Evolutionary conservation across 306 rosid genomes (phyloP), one percentile per base, ranked within the genome.

Genomic region (Dalbergia cochinchinensis): DNA sequence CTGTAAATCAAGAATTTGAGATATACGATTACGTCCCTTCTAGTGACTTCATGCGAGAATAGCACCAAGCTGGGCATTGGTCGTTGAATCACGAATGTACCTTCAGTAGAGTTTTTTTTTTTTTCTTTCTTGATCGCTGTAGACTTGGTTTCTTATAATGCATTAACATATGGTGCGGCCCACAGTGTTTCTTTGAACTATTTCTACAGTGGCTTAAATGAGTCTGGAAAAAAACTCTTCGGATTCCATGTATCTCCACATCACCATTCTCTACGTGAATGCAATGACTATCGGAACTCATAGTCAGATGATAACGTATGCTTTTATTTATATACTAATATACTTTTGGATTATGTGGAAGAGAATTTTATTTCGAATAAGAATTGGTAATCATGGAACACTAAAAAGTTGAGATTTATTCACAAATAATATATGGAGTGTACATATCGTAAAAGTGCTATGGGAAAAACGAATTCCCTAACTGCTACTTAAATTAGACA

Each of bases 401-500:
- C 74, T 20, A 75, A 68, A 76, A 20, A 44, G 2, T 50, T 48
- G 47, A 48, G 47, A 59, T 47, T 61, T 76, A 37, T 71, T 53
- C 19, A 31, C n/a, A 16, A 39, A 76, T 39, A n/a, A 48, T 70
- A 72, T 50, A 72, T 10, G 22, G 59, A 31, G 59, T 37, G 66
- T 54, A 5, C 37, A 37, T 12, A 31, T 12, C 65, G 45, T 39
- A 14, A 59, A 48, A 57, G 18, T 64, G 57, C 66, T 55, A 9
- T 8, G 53, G 45, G 78, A 50, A 26, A 58, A 44, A 69, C 26
- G 42, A 79, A 74, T 63, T 61, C 77, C 39, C 35, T 54, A 61
- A 73, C 37, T 65, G 77, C 71, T n/a, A 57, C 45, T 42, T 11
- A 65, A 64, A 65, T 74, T 31, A 61, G 51, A 44, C 69, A 83